phyloP scores from a whole-genome alignment of 208 protist genomes.

The Porcisia hertigi region DNA sequence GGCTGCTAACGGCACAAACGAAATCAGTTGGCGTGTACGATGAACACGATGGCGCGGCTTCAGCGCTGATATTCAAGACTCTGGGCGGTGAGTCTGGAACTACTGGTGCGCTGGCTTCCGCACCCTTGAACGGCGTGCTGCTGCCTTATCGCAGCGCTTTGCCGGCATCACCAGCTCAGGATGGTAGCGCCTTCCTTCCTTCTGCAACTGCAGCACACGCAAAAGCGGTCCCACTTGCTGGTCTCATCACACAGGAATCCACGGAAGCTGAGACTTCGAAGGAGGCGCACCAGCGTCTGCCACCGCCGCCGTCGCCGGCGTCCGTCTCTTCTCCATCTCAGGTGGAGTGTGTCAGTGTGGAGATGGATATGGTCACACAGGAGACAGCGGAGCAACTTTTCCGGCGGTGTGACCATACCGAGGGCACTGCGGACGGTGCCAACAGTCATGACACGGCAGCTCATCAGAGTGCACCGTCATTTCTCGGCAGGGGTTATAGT shows the following conservation, averaged over 20 bases:
- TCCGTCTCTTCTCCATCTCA: background rate
- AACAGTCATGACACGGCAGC: slow-evolving; percentile 7
- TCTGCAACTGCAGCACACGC: background rate
- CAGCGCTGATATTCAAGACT: background rate
- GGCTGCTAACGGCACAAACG: background rate
- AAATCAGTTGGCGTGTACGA: background rate
- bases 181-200: background rate
- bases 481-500: background rate
- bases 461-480: background rate
- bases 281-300: slow-evolving; percentile 2
- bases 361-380: slow-evolving; percentile 19
- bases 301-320: slow-evolving; percentile 7
- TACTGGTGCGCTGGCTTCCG: background rate
- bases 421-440: background rate
- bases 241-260: background rate
- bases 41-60: background rate
- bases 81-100: background rate
- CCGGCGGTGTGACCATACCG: background rate
- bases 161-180: background rate
- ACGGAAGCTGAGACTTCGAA: background rate
- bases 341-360: background rate
- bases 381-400: slow-evolving; percentile 21
- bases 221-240: background rate
- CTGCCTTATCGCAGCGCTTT: background rate
- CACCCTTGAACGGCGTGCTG: background rate